Evolutionary conservation across 495 filamentous ascomycete species (phyloP).

Genomic region (Aspergillus sparsus): DNA sequence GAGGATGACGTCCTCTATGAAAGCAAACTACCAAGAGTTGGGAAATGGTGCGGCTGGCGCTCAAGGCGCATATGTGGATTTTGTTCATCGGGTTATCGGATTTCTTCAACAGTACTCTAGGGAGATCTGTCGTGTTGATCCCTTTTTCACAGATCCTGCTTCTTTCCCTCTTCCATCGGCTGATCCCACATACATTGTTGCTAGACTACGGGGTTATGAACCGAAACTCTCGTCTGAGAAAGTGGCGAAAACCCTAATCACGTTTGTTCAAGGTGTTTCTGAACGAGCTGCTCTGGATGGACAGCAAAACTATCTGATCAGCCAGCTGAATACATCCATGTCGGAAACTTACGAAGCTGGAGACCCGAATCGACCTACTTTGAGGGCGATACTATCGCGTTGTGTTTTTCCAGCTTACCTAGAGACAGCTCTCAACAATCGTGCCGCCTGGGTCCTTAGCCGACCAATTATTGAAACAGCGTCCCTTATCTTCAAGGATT

Average conservation of each 20-base stretch:
- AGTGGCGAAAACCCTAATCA: constrained; percentile 57
- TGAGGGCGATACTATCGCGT: constrained; percentile 59
- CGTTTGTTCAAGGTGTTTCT: constrained; percentile 64
- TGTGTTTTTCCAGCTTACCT: constrained; percentile 68
- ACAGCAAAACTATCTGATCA: constrained; percentile 60
- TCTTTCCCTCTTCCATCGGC: constrained; percentile 64
- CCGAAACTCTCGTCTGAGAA: constrained; percentile 55
- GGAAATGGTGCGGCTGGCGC: constrained; percentile 39
- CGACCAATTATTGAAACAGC: constrained; percentile 57
- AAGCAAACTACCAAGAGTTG: constrained; percentile 64
- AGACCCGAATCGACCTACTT: constrained; percentile 43
- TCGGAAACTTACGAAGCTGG: constrained; percentile 50
- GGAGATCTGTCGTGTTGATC: constrained; percentile 62
- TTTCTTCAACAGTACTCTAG: constrained; percentile 66
- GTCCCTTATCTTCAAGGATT: constrained; percentile 41
- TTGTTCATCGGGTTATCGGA: constrained; percentile 64
- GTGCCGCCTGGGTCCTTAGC: constrained; percentile 60
- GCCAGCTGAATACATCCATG: constrained; percentile 60
- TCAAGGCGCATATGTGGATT: constrained; percentile 63
- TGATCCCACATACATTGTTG: constrained; percentile 71
- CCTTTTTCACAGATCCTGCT: constrained; percentile 67
- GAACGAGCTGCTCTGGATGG: constrained; percentile 62
- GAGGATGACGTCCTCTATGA: constrained; percentile 66
- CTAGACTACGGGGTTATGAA: constrained; percentile 63
- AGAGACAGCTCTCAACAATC: constrained; percentile 48